phyloP scores from a whole-genome alignment of 2,329 filamentous ascomycete genomes.

The Nemania bipapillata region DNA sequence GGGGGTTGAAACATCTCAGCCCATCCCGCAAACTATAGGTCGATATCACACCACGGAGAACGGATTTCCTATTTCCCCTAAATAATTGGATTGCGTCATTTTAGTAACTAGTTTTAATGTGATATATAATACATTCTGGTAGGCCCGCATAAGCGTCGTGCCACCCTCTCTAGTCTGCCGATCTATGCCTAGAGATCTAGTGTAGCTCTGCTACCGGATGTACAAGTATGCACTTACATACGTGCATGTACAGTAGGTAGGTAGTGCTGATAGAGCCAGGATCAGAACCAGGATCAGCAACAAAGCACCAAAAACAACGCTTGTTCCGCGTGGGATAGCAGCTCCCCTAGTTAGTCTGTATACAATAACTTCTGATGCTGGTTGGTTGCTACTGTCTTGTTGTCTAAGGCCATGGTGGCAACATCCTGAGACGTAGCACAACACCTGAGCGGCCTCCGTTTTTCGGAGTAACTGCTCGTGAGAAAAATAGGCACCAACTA shows the following conservation, averaged over 20 bases:
- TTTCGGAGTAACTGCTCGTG: neutral
- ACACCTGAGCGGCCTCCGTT: constrained; percentile 4
- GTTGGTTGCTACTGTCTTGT: neutral
- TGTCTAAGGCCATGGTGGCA: neutral
- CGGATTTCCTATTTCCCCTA: neutral
- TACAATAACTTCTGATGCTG: neutral
- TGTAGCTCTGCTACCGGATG: too few species aligned
- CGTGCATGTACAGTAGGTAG: too few species aligned
- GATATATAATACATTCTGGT: constrained; percentile 5
- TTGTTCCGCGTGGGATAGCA: neutral
- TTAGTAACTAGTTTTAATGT: constrained; percentile 4
- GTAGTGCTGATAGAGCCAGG: too few species aligned
- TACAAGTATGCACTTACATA: too few species aligned
- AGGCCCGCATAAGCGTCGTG: constrained; percentile 24
- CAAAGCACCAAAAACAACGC: too few species aligned
- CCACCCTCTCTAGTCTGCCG: constrained; percentile 7
- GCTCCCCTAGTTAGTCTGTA: too few species aligned
- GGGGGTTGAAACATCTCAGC: constrained; percentile 7
- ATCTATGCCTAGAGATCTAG: constrained; percentile 11
- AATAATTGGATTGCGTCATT: constrained; percentile 28
- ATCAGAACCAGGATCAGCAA: too few species aligned
- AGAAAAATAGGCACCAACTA: too few species aligned
- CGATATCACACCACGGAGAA: constrained; percentile 19
- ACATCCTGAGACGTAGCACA: constrained; percentile 7
- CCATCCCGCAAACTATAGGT: constrained; percentile 4